Conservation (phyloP, 805 yeast species). For the Spathaspora girioi region DNA sequence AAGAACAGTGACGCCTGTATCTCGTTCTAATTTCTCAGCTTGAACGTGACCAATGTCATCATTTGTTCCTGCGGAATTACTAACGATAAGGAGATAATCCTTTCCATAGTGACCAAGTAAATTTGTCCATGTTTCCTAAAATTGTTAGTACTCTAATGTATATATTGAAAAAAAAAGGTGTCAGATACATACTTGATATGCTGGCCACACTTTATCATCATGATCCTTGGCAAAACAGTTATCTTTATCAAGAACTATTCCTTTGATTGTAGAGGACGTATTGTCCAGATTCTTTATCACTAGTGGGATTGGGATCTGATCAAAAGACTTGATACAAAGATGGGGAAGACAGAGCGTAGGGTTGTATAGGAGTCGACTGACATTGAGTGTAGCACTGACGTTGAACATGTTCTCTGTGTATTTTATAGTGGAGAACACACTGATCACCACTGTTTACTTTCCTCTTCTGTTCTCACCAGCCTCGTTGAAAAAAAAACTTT, state of each 20-base stretch:
- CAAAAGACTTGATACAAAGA: constrained; percentile 50
- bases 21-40: constrained; percentile 58
- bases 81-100: constrained; percentile 67
- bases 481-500: not conserved
- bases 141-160: constrained; percentile 6
- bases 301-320: constrained; percentile 56
- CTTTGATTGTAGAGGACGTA: constrained; percentile 45
- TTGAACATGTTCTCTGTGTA: constrained; percentile 46
- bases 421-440: not conserved
- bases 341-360: constrained; percentile 76
- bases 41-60: constrained; percentile 61
- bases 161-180: not conserved
- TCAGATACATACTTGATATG: constrained; percentile 40
- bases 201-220: constrained; percentile 76
- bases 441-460: not conserved
- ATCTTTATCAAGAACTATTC: constrained; percentile 88
- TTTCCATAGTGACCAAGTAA: constrained; percentile 57
- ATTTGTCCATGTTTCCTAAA: constrained; percentile 45
- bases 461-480: not conserved
- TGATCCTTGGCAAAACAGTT: constrained; percentile 90
- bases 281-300: constrained; percentile 22
- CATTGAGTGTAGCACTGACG: constrained; percentile 73
- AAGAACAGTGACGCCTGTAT: constrained; percentile 67
- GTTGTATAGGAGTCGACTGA: constrained; percentile 50
- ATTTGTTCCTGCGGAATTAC: constrained; percentile 89